phyloP scores from a whole-genome alignment of 768 basidiomycete species.

The Agaricus blazei region DNA sequence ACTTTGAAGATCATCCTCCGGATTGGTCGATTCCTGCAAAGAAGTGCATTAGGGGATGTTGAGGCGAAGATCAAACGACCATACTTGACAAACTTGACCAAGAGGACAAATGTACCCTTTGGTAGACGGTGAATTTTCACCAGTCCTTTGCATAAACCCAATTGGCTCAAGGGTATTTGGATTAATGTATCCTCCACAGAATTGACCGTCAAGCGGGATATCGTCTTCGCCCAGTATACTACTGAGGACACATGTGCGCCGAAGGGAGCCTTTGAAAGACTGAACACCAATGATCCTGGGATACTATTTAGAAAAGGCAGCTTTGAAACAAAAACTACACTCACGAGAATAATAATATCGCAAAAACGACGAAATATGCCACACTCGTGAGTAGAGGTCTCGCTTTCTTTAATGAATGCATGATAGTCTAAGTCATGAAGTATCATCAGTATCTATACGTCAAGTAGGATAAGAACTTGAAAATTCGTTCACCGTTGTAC shows the following conservation, averaged over 20 bases:
- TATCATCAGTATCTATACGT: slow-evolving; percentile 1
- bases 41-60: not conserved
- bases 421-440: slow-evolving; percentile 53
- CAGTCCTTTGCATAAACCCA: slow-evolving; percentile 30
- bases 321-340: slow-evolving; percentile 20
- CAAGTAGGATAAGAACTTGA: not conserved
- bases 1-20: slow-evolving; percentile 57
- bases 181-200: slow-evolving; percentile 82
- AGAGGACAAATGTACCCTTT: slow-evolving; percentile 92
- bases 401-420: slow-evolving; percentile 88
- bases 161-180: slow-evolving; percentile 41
- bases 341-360: slow-evolving; percentile 83
- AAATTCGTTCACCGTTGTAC: slow-evolving; percentile 69
- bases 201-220: slow-evolving; percentile 43
- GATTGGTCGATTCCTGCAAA: slow-evolving; percentile 60
- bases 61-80: slow-evolving; percentile 7
- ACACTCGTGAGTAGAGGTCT: slow-evolving; percentile 87
- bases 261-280: slow-evolving; percentile 82
- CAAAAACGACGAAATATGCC: slow-evolving; percentile 88
- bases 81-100: slow-evolving; percentile 77
- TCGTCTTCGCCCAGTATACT: slow-evolving; percentile 50
- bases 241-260: slow-evolving; percentile 54
- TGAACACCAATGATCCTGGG: slow-evolving; percentile 88
- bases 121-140: slow-evolving; percentile 17
- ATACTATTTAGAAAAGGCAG: not conserved